These are phyloP conservation scores for Epichloe sibirici DNA, from an alignment of 2,329 filamentous ascomycete species.

Conservation along the genomic window DNA sequence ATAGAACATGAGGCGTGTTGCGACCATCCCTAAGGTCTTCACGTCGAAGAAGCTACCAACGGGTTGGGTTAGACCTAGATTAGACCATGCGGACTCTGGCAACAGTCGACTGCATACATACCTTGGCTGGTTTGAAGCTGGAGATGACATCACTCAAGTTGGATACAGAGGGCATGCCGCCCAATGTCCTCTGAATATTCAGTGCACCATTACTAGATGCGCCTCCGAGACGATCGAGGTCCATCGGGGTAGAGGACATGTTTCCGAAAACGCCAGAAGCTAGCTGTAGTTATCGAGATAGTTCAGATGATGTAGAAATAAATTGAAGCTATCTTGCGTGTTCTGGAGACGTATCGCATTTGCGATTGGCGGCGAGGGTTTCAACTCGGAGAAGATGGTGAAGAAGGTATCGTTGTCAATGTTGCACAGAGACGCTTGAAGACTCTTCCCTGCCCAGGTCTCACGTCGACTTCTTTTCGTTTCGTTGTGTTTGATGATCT, in stretches of 20 bases:
- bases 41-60: constrained; percentile 40
- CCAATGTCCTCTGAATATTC: constrained; percentile 38
- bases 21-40: constrained; percentile 41
- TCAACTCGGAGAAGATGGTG: neutral
- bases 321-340: neutral
- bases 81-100: neutral
- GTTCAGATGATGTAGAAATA: neutral
- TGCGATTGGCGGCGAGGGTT: neutral
- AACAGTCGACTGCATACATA: constrained; percentile 23
- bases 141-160: constrained; percentile 69
- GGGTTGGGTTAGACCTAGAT: neutral
- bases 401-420: no score
- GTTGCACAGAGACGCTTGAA: neutral
- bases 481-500: no score
- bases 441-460: no score
- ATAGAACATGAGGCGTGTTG: constrained; percentile 58
- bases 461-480: no score
- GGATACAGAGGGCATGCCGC: constrained; percentile 35
- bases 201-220: constrained; percentile 32
- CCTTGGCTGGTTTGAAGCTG: constrained; percentile 69
- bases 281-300: neutral
- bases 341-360: neutral
- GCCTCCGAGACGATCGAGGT: constrained; percentile 35
- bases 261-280: neutral
- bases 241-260: constrained; percentile 46